These are phyloP conservation scores for Suillus occidentalis DNA, from an alignment of 768 basidiomycete species.

Conservation along the genomic window DNA sequence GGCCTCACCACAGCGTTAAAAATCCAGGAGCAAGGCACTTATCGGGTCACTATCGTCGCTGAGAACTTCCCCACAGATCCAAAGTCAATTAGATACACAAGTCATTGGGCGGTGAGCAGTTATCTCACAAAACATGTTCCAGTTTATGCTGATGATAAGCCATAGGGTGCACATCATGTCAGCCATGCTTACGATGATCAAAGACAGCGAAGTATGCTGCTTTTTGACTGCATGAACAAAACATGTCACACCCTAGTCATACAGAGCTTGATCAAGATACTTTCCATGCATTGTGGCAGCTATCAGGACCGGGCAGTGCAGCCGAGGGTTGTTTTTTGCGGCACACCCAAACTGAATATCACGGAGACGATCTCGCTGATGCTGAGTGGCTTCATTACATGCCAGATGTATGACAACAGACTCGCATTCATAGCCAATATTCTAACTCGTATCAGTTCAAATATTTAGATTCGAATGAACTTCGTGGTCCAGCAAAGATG, in stretches of 20 bases:
- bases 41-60: slow-evolving; percentile 68
- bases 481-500: slow-evolving; percentile 38
- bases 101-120: slow-evolving; percentile 73
- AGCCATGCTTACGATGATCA: slow-evolving; percentile 52
- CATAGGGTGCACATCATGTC: slow-evolving; percentile 80
- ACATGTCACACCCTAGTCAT: not conserved
- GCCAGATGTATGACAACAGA: slow-evolving; percentile 45
- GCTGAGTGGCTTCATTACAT: slow-evolving; percentile 44
- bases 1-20: slow-evolving; percentile 76
- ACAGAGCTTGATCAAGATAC: slow-evolving; percentile 71
- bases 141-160: not conserved
- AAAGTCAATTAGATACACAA: slow-evolving; percentile 74
- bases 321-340: slow-evolving; percentile 66
- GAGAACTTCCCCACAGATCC: slow-evolving; percentile 72
- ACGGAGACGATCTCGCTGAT: slow-evolving; percentile 36
- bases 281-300: slow-evolving; percentile 72
- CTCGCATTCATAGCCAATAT: slow-evolving; percentile 6
- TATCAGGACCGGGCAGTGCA: slow-evolving; percentile 58
- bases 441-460: slow-evolving; percentile 28
- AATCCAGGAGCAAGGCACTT: slow-evolving; percentile 61
- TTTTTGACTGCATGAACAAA: not conserved
- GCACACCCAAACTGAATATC: slow-evolving; percentile 62
- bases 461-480: slow-evolving; percentile 39
- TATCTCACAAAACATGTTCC: not conserved
- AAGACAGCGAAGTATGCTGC: slow-evolving; percentile 53